Percentiles rank a stretch among this genome's conserved stretches.
These are phyloP conservation scores for Periconia digitata DNA, from an alignment of 2,329 filamentous ascomycete species.

Conservation along the genomic window DNA sequence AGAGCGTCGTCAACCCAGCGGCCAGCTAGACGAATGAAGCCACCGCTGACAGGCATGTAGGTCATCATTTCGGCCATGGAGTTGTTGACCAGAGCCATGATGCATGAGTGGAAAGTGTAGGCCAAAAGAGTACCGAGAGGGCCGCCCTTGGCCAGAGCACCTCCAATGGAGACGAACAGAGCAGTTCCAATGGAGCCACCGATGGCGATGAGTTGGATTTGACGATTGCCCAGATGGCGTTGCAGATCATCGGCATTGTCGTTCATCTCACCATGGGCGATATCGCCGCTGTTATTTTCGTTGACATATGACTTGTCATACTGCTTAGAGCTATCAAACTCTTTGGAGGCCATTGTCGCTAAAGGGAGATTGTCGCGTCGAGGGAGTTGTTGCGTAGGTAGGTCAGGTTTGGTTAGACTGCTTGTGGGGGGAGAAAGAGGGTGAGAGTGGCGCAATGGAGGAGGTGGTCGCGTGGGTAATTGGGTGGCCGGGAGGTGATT, in stretches of 20 bases:
- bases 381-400: slow-evolving; percentile 14
- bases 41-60: slow-evolving; percentile 64
- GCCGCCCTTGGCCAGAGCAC: slow-evolving; percentile 54
- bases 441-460: not conserved
- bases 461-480: slow-evolving; percentile 4
- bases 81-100: slow-evolving; percentile 66
- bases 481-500: slow-evolving; percentile 17
- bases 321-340: slow-evolving; percentile 28
- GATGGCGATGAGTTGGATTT: slow-evolving; percentile 46
- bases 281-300: slow-evolving; percentile 22
- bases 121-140: slow-evolving; percentile 60
- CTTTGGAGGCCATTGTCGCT: slow-evolving; percentile 26
- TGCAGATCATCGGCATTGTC: slow-evolving; percentile 43
- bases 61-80: slow-evolving; percentile 66
- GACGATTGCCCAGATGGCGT: slow-evolving; percentile 43
- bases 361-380: slow-evolving; percentile 15
- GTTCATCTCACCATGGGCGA: slow-evolving; percentile 30
- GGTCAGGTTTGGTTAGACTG: not conserved
- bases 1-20: slow-evolving; percentile 66
- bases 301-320: slow-evolving; percentile 31
- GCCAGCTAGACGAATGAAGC: slow-evolving; percentile 65
- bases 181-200: slow-evolving; percentile 47
- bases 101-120: slow-evolving; percentile 57
- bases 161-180: slow-evolving; percentile 64
- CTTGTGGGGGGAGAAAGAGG: too few species aligned